Percentiles rank a stretch among this genome's conserved stretches.
Evolutionary conservation across 257 asterid species (phyloP).

Genomic region (Capsicum rhomboideum): DNA sequence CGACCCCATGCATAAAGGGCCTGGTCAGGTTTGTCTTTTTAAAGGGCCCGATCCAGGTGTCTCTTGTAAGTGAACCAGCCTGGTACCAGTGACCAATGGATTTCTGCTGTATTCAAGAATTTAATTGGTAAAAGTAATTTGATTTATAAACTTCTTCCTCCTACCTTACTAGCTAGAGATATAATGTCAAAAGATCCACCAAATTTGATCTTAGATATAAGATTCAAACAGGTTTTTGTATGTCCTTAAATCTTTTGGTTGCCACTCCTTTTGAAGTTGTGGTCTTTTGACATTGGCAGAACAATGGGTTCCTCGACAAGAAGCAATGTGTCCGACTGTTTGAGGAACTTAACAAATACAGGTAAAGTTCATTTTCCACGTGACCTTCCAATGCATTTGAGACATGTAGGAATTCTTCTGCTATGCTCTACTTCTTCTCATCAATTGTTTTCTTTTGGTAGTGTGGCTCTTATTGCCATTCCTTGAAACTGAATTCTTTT

Average conservation of each 20-base stretch:
- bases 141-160: background rate
- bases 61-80: background rate
- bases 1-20: background rate
- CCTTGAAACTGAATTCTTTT: background rate
- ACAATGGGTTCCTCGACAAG: conserved; percentile 59
- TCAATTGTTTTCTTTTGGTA: background rate
- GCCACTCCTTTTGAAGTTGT: background rate
- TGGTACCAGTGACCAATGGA: background rate
- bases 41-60: background rate
- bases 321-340: conserved; percentile 78
- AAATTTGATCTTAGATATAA: background rate
- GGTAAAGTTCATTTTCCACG: conserved; percentile 34
- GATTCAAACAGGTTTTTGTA: background rate
- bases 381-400: conserved; percentile 3
- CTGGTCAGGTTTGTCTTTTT: background rate
- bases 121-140: background rate
- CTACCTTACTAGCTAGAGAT: background rate
- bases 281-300: conserved; percentile 27
- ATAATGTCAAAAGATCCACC: background rate
- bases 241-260: background rate
- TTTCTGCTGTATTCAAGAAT: background rate
- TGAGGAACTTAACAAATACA: conserved; percentile 92
- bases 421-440: background rate
- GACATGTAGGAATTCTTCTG: background rate
- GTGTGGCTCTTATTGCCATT: background rate